Conservation (phyloP, 2,329 filamentous ascomycete genomes). For the Mycosphaerella sp. region DNA sequence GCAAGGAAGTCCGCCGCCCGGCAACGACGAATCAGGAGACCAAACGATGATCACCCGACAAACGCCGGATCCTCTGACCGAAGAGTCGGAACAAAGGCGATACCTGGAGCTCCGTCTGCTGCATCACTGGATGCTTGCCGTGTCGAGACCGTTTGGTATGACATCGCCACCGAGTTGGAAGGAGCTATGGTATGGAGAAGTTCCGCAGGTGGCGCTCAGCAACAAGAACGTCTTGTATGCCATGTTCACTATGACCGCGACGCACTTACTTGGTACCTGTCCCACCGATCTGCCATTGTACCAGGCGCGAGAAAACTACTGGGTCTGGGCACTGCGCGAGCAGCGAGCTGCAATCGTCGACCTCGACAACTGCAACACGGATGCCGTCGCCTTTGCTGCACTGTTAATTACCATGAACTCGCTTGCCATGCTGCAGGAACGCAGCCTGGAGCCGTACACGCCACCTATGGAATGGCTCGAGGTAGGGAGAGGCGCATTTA, state of each 20-base stretch:
- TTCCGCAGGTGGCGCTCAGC: slow-evolving; percentile 21
- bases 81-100: slow-evolving; percentile 20
- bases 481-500: slow-evolving; percentile 26
- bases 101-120: slow-evolving; percentile 23
- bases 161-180: slow-evolving; percentile 23
- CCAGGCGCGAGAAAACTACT: slow-evolving; percentile 22
- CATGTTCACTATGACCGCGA: slow-evolving; percentile 24
- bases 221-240: slow-evolving; percentile 25
- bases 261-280: slow-evolving; percentile 19
- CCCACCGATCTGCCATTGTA: slow-evolving; percentile 17
- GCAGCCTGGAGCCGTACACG: slow-evolving; percentile 24
- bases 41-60: slow-evolving; percentile 2
- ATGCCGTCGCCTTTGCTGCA: slow-evolving; percentile 28
- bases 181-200: slow-evolving; percentile 25
- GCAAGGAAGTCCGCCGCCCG: slow-evolving; percentile 15
- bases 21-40: slow-evolving; percentile 7
- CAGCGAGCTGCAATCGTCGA: slow-evolving; percentile 27
- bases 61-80: slow-evolving; percentile 9
- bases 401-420: slow-evolving; percentile 28
- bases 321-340: slow-evolving; percentile 26
- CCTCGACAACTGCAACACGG: slow-evolving; percentile 25
- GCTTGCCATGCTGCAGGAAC: slow-evolving; percentile 29
- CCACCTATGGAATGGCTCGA: slow-evolving; percentile 32
- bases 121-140: slow-evolving; percentile 24
- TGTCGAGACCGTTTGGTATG: slow-evolving; percentile 23